A percentile compares a stretch with the other conserved stretches of the same genome.
Evolutionary conservation across 2,329 filamentous ascomycete genomes (phyloP).

Genomic region (Calonectria ilicicola): DNA sequence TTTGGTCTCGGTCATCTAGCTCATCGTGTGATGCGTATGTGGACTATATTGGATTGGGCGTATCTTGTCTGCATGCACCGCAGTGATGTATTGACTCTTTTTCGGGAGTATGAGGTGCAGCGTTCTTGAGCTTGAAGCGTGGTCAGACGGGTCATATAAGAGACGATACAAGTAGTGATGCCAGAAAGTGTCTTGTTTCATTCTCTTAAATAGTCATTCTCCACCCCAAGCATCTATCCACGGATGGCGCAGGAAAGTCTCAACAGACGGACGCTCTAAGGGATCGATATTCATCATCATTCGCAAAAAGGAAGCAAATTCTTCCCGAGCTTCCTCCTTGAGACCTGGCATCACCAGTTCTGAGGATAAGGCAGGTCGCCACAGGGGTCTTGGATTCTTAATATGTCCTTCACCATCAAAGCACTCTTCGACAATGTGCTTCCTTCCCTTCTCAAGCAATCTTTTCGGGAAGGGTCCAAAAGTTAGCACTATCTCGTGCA

Average conservation of each 20-base stretch:
- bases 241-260: conserved; percentile 22
- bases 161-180: too few species aligned
- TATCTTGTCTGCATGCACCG: too few species aligned
- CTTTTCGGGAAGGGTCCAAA: conserved; percentile 8
- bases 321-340: conserved; percentile 14
- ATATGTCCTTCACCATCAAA: conserved; percentile 26
- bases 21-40: too few species aligned
- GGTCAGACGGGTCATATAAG: too few species aligned
- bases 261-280: conserved; percentile 6
- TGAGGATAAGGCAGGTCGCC: conserved; percentile 4
- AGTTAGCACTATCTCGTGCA: too few species aligned
- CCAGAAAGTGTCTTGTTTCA: too few species aligned
- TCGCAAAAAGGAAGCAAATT: conserved; percentile 27
- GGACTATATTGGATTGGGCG: too few species aligned
- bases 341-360: conserved; percentile 21
- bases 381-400: background rate
- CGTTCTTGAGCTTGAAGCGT: too few species aligned
- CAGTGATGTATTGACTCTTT: too few species aligned
- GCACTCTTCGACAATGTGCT: background rate
- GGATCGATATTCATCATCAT: conserved; percentile 32
- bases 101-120: too few species aligned
- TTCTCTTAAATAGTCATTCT: background rate
- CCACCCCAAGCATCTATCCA: conserved; percentile 24
- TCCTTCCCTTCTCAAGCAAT: conserved; percentile 25
- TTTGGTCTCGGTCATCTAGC: too few species aligned